Percentiles rank a stretch among this genome's conserved stretches.
Evolutionary conservation across 2,329 filamentous ascomycete species (phyloP).

Genomic region (Mycogone perniciosa): DNA sequence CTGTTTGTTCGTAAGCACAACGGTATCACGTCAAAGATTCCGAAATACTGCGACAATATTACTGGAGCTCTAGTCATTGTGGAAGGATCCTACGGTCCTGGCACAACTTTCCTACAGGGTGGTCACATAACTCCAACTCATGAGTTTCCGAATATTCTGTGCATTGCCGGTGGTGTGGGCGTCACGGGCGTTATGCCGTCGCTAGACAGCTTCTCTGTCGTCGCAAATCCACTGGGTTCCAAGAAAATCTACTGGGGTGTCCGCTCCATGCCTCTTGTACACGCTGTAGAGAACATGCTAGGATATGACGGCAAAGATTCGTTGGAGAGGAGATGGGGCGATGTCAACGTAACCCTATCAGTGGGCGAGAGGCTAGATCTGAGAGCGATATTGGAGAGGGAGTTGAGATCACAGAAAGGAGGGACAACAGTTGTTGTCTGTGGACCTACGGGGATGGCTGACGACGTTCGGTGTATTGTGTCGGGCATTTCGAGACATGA

Average conservation of each 20-base stretch:
- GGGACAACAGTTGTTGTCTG: slow-evolving; percentile 20
- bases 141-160: slow-evolving; percentile 21
- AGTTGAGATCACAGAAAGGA: slow-evolving; percentile 11
- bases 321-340: slow-evolving; percentile 12
- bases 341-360: slow-evolving; percentile 17
- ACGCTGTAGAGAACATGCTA: slow-evolving; percentile 17
- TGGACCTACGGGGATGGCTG: slow-evolving; percentile 18
- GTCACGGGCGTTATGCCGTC: slow-evolving; percentile 25
- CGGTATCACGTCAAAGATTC: slow-evolving; percentile 7
- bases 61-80: slow-evolving; percentile 18
- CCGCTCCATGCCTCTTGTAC: slow-evolving; percentile 16
- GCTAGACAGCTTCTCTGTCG: slow-evolving; percentile 12
- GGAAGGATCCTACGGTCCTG: slow-evolving; percentile 17
- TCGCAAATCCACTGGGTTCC: slow-evolving; percentile 10
- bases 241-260: slow-evolving; percentile 21
- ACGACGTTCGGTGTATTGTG: slow-evolving; percentile 17
- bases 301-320: slow-evolving; percentile 11
- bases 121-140: slow-evolving; percentile 11
- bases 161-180: slow-evolving; percentile 26
- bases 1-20: slow-evolving; percentile 9
- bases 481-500: slow-evolving; percentile 8
- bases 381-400: slow-evolving; percentile 13
- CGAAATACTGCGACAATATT: neutral
- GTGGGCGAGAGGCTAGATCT: slow-evolving; percentile 17
- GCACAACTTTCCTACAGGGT: slow-evolving; percentile 13